These are phyloP conservation scores for Lactarius sp. DNA, from an alignment of 768 basidiomycete genomes.

Conservation along the genomic window DNA sequence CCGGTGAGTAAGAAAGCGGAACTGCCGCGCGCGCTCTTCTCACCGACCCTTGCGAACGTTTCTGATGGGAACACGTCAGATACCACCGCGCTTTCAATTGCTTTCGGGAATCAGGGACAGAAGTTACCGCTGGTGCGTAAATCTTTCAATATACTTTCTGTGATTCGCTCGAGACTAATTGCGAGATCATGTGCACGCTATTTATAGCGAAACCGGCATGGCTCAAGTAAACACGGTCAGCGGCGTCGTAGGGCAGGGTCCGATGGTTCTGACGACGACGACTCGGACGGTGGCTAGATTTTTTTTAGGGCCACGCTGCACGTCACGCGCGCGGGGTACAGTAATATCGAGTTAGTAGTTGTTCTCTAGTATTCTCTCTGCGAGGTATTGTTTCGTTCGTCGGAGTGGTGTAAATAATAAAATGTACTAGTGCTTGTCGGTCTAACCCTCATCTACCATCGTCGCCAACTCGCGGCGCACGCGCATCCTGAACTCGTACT, in stretches of 20 bases:
- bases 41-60: background rate
- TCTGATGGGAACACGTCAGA: conserved; percentile 39
- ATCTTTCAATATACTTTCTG: conserved; percentile 8
- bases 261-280: conserved; percentile 63
- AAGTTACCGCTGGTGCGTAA: conserved; percentile 71
- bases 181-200: conserved; percentile 5
- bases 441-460: conserved; percentile 20
- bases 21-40: background rate
- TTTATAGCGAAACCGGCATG: conserved; percentile 73
- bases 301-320: background rate
- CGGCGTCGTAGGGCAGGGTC: conserved; percentile 57
- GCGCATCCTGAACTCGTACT: conserved; percentile 47
- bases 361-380: conserved; percentile 9
- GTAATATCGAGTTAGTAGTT: background rate
- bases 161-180: conserved; percentile 24
- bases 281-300: conserved; percentile 52
- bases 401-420: conserved; percentile 23
- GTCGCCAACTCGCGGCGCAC: conserved; percentile 25
- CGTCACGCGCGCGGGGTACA: background rate
- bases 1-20: conserved; percentile 47
- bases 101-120: conserved; percentile 86
- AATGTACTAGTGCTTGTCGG: conserved; percentile 21
- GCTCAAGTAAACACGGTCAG: conserved; percentile 55
- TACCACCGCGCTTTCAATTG: conserved; percentile 85
- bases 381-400: conserved; percentile 4